Base-by-base conservation (phyloP, 495 filamentous ascomycete species). In the Penicillium argentinense region DNA sequence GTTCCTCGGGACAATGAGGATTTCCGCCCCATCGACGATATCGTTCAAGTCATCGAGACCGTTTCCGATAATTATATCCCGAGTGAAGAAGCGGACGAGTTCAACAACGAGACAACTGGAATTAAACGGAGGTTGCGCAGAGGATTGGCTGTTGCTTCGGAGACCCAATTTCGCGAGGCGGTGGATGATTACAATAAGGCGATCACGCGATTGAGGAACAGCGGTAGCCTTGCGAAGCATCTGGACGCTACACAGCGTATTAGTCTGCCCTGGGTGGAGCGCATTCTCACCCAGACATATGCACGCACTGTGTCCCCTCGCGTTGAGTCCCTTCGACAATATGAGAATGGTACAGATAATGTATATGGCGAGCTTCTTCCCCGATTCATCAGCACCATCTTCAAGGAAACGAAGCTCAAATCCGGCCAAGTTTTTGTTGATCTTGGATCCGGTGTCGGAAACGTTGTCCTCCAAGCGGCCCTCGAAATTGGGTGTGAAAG, bases 361-460 rank as follows among this genome's bases (percentile, higher is more conserved):
- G 89, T 96, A 14, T 98, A 97, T 62, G 93, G 93, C 51, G 93
- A 98, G 62, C 79, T 98, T 21, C 76, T 93, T 6, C 87, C 89
- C 14, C 82, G 82, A 2, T 95, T 98, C 62, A 79, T 90, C 49
- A 85, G 85, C 47, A 80, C 78, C 34, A 86, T 95, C 37, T 81
- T 97, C 58, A 82, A 84, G 42, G 80, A 95, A 56, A 88, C 88
- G 7, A 72, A 79, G 22, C 74, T 97, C 45, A 89, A 79, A 26
- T 88, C 86, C 0, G 78, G 81, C 23, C 86, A 91, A 45, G 83
- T 92, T 1, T 97, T 98, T 59, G 83, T 98, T 44, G 93, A 98
- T 60, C 77, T 98, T 26, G 93, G 93, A 22, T 96, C 89, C 13
- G 93, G 93, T 19, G 93, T 96, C 21, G 93, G 91, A 4, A 98